Conservation (phyloP, 2,329 filamentous ascomycete species). For the Blumeria graminis region DNA sequence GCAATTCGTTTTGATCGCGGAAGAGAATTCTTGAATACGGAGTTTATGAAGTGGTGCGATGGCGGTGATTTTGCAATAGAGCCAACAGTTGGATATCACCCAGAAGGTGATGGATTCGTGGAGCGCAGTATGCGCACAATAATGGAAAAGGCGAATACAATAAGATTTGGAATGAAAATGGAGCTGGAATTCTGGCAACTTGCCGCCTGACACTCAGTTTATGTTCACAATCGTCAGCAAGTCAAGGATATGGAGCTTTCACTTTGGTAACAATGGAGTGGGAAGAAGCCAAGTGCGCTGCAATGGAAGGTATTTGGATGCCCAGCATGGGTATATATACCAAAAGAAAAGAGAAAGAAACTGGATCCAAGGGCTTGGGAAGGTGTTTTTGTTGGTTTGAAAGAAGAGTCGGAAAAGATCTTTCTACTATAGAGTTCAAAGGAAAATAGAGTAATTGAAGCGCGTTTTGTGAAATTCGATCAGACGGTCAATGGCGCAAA, state of each 20-base stretch:
- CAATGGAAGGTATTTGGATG: not conserved
- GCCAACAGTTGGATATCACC: constrained; percentile 1
- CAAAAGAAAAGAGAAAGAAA: constrained; percentile 1
- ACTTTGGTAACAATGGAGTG: not conserved
- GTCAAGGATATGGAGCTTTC: not conserved
- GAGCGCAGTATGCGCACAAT: not conserved
- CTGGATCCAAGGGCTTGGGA: not conserved
- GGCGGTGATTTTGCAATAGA: not conserved
- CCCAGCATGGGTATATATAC: not conserved
- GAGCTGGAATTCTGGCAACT: not conserved
- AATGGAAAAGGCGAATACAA: not conserved
- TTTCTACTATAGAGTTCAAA: not conserved
- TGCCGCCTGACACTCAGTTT: not conserved
- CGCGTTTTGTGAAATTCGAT: not conserved
- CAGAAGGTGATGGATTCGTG: not conserved
- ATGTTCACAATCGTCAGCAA: not conserved
- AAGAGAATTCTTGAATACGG: not conserved
- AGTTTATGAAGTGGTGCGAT: not conserved
- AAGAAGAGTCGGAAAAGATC: not conserved
- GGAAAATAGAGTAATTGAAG: not conserved
- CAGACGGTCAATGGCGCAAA: no score
- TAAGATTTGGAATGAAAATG: not conserved
- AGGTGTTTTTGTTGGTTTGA: not conserved
- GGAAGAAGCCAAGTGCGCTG: not conserved
- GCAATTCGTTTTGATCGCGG: not conserved